These are phyloP conservation scores for Citrullus colocynthis DNA, from an alignment of 306 rosid genomes.

Conservation along the genomic window DNA sequence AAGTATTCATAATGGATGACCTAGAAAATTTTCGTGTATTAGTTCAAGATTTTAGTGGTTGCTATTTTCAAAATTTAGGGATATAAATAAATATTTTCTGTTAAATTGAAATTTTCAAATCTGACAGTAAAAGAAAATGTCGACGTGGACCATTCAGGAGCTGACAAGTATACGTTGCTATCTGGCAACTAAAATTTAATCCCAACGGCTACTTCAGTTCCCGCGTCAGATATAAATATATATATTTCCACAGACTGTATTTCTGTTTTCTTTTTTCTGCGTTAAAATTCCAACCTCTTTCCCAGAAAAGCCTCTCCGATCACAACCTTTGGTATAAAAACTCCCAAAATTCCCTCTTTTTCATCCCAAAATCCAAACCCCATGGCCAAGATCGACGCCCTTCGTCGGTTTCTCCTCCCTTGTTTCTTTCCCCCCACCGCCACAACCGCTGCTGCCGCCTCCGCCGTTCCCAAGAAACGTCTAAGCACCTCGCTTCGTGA, in stretches of 20 bases:
- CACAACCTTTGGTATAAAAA: not conserved
- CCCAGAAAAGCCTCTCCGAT: not conserved
- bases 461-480: conserved; percentile 45
- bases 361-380: not conserved
- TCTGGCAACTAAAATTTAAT: not conserved
- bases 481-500: conserved; percentile 50
- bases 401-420: conserved; percentile 78
- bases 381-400: conserved; percentile 56
- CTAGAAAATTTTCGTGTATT: too few species aligned
- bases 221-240: not conserved
- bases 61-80: too few species aligned
- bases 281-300: not conserved
- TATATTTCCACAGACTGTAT: not conserved
- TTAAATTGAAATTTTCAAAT: not conserved
- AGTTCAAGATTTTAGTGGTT: too few species aligned
- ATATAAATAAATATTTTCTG: too few species aligned
- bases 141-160: not conserved
- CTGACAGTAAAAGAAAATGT: not conserved
- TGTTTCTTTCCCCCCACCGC: conserved; percentile 41
- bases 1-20: too few species aligned
- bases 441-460: not conserved
- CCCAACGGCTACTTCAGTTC: conserved; percentile 6
- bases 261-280: not conserved
- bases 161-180: not conserved
- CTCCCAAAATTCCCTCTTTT: not conserved